Conservation (phyloP, 2,329 filamentous ascomycete species). For the Beauveria brongniartii region DNA sequence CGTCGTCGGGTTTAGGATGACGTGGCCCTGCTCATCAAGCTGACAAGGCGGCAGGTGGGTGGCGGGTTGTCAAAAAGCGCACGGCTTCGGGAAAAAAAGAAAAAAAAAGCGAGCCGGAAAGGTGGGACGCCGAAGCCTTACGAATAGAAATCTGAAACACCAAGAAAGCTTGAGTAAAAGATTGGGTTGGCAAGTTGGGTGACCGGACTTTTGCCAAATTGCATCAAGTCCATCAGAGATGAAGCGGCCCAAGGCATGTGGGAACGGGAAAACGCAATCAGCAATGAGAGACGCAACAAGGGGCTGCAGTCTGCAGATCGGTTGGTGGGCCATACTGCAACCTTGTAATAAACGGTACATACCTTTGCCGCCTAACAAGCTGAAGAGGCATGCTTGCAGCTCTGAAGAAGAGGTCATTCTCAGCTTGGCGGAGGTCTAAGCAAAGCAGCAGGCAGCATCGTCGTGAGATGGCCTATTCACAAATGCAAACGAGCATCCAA, state of each 20-base stretch:
- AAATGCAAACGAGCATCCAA: no score
- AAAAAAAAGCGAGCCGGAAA: not conserved
- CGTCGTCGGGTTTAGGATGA: conserved; percentile 3
- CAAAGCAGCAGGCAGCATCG: no score
- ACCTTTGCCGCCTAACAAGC: not conserved
- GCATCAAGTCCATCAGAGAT: not conserved
- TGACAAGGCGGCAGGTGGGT: not conserved
- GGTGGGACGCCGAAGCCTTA: not conserved
- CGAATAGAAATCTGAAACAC: not conserved
- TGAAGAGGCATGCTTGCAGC: not conserved
- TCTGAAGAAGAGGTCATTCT: no score
- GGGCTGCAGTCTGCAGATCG: conserved; percentile 1
- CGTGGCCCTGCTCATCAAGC: not conserved
- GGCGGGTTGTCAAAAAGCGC: not conserved
- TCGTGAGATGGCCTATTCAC: no score
- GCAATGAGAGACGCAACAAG: not conserved
- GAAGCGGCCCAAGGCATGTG: not conserved
- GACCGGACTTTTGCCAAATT: not conserved
- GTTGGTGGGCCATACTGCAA: not conserved
- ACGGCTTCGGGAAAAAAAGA: not conserved
- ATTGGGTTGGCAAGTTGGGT: not conserved
- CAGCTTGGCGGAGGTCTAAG: no score
- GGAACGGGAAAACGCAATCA: not conserved
- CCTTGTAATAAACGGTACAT: not conserved
- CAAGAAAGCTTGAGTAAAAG: not conserved